These are phyloP conservation scores for Yamadazyma triangularis DNA, from an alignment of 1,139 yeast species.

Conservation along the genomic window DNA sequence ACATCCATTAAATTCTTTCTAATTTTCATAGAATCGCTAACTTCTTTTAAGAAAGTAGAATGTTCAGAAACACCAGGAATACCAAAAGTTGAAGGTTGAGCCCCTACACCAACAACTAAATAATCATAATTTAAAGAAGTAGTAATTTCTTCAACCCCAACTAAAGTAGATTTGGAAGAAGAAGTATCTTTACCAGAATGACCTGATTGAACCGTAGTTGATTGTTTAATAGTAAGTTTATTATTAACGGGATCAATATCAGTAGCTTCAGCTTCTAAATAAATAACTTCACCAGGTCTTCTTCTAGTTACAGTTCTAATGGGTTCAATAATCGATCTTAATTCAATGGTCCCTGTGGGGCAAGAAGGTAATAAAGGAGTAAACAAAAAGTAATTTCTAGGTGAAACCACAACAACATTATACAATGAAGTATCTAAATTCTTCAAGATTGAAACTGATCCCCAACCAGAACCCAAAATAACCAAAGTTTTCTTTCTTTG, in stretches of 20 bases:
- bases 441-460: slow-evolving; percentile 76
- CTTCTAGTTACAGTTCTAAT: slow-evolving; percentile 16
- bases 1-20: slow-evolving; percentile 74
- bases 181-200: slow-evolving; percentile 51
- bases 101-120: slow-evolving; percentile 87
- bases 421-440: slow-evolving; percentile 81
- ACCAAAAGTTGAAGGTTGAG: slow-evolving; percentile 88
- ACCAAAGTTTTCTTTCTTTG: slow-evolving; percentile 84
- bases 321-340: slow-evolving; percentile 60
- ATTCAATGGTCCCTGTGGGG: slow-evolving; percentile 90
- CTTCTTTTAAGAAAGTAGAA: slow-evolving; percentile 82
- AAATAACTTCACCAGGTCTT: slow-evolving; percentile 74
- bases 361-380: slow-evolving; percentile 92
- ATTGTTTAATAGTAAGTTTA: slow-evolving; percentile 44
- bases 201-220: slow-evolving; percentile 49
- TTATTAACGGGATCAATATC: slow-evolving; percentile 68
- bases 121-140: slow-evolving; percentile 65
- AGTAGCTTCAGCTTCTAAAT: slow-evolving; percentile 90
- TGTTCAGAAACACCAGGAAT: slow-evolving; percentile 90
- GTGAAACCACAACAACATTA: slow-evolving; percentile 86
- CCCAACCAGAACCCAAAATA: slow-evolving; percentile 94
- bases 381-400: slow-evolving; percentile 91
- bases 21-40: slow-evolving; percentile 74
- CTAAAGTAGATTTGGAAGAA: slow-evolving; percentile 44
- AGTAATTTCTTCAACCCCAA: slow-evolving; percentile 38